Evolutionary conservation across 1,139 yeast species (phyloP).

Genomic region (Suhomyces bolitotheri): DNA sequence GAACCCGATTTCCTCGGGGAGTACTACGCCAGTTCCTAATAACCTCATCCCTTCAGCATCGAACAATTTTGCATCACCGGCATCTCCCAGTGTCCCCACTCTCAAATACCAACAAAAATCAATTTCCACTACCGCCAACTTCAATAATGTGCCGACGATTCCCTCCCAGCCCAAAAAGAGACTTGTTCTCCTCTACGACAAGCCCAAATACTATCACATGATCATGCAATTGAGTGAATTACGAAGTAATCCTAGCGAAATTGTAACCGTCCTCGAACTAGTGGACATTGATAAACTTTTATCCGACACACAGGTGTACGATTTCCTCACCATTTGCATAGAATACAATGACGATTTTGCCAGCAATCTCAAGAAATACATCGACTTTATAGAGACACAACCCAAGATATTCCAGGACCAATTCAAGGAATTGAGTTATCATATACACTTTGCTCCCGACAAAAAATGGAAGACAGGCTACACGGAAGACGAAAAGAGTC

Average conservation of each 20-base stretch:
- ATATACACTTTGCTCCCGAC: constrained; percentile 37
- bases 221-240: constrained; percentile 30
- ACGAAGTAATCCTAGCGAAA: constrained; percentile 22
- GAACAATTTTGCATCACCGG: too few relatives aligned
- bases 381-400: constrained; percentile 25
- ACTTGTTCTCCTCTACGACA: constrained; percentile 34
- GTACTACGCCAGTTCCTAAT: too few relatives aligned
- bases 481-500: constrained; percentile 25
- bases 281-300: constrained; percentile 18
- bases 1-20: too few relatives aligned
- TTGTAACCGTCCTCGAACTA: constrained; percentile 25
- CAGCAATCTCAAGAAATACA: constrained; percentile 22
- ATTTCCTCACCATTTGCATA: constrained; percentile 35
- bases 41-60: too few relatives aligned
- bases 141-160: neutral
- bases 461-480: constrained; percentile 39
- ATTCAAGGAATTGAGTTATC: constrained; percentile 34
- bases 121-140: too few relatives aligned
- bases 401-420: constrained; percentile 12
- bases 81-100: too few relatives aligned
- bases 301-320: constrained; percentile 20
- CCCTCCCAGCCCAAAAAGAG: constrained; percentile 18
- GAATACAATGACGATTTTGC: constrained; percentile 37
- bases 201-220: constrained; percentile 33
- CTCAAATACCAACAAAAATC: too few relatives aligned